These are phyloP conservation scores for Cnidoscolus chayamansa DNA, from an alignment of 441 rosid genomes.

Conservation along the genomic window DNA sequence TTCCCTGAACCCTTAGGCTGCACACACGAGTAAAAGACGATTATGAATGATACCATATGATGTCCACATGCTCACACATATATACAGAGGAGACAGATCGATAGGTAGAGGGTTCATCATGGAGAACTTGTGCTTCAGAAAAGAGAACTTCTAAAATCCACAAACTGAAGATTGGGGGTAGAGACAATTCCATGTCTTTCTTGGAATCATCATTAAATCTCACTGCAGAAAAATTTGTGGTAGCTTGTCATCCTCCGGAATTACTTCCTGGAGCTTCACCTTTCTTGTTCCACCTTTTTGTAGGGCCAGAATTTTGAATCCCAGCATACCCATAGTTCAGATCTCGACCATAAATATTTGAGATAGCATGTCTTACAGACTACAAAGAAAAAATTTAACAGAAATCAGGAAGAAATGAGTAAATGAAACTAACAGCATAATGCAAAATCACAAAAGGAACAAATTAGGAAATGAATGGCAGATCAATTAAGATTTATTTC, in stretches of 20 bases:
- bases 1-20: neutral
- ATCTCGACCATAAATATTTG: constrained; percentile 7
- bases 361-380: constrained; percentile 20
- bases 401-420: constrained; percentile 1
- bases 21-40: constrained; percentile 1
- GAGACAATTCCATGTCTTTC: neutral
- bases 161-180: no score
- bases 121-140: neutral
- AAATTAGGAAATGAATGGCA: neutral
- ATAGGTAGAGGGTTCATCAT: neutral
- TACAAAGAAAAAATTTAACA: constrained; percentile 20
- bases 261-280: constrained; percentile 11
- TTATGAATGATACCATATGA: constrained; percentile 6
- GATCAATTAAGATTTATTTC: neutral
- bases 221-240: constrained; percentile 11
- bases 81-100: neutral
- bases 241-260: neutral
- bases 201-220: constrained; percentile 11
- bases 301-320: constrained; percentile 16
- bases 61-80: neutral
- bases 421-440: constrained; percentile 2
- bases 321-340: constrained; percentile 20
- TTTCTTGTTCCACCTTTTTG: constrained; percentile 14
- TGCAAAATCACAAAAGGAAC: neutral
- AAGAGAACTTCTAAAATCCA: neutral